phyloP scores from a whole-genome alignment of 345 rosid species.

The Camelina neglecta region DNA sequence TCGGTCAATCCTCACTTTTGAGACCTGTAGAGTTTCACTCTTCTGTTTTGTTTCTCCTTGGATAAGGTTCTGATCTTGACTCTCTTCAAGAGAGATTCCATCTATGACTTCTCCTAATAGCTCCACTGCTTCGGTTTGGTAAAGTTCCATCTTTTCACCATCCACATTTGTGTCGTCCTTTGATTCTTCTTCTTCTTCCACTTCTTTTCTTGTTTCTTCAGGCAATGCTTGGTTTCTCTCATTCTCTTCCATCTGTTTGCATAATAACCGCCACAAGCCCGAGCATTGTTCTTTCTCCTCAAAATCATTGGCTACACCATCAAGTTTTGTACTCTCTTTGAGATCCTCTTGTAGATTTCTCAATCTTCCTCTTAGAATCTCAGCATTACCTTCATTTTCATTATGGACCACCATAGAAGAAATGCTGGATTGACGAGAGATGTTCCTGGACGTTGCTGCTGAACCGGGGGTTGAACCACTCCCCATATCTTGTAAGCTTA shows the following conservation, averaged over 20 bases:
- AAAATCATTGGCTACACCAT: conserved; percentile 40
- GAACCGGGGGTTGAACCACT: conserved; percentile 38
- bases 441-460: conserved; percentile 47
- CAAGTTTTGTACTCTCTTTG: conserved; percentile 42
- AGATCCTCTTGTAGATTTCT: conserved; percentile 42
- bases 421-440: conserved; percentile 46
- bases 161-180: conserved; percentile 39
- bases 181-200: conserved; percentile 32
- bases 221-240: conserved; percentile 46
- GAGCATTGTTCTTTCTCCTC: conserved; percentile 65
- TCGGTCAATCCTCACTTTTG: conserved; percentile 48
- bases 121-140: conserved; percentile 72
- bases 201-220: conserved; percentile 42
- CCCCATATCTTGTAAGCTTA: conserved; percentile 51
- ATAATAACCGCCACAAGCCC: conserved; percentile 73
- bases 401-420: conserved; percentile 33
- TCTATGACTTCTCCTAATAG: conserved; percentile 89
- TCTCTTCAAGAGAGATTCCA: conserved; percentile 68
- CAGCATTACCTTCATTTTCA: conserved; percentile 39
- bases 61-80: conserved; percentile 45
- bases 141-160: conserved; percentile 45
- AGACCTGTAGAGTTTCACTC: conserved; percentile 38
- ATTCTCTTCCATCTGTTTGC: conserved; percentile 73
- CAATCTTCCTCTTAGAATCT: conserved; percentile 37
- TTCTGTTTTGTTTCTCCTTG: conserved; percentile 30